Evolutionary conservation across 1,139 yeast genomes (phyloP).

Genomic region (Yamadazyma songkhlaensis): DNA sequence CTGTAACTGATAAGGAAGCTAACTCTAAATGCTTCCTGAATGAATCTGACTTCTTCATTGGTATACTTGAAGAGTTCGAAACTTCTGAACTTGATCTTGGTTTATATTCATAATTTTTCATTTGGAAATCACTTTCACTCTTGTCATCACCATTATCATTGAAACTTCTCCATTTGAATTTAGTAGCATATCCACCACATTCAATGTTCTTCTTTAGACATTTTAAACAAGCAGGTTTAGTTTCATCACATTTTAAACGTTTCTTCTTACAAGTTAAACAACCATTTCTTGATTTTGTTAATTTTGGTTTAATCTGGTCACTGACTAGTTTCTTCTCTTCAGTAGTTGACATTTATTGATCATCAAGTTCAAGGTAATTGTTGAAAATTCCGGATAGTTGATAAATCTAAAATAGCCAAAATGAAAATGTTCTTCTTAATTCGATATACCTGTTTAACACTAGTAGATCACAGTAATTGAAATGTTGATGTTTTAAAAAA

Average conservation of each 20-base stretch:
- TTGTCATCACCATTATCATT: slow-evolving; percentile 15
- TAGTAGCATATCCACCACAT: slow-evolving; percentile 57
- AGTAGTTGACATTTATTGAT: slow-evolving; percentile 3
- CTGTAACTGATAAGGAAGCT: slow-evolving; percentile 53
- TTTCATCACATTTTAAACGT: slow-evolving; percentile 45
- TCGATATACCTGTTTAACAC: no score
- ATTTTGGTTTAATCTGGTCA: slow-evolving; percentile 9
- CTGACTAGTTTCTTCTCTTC: slow-evolving; percentile 3
- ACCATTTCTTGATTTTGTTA: slow-evolving; percentile 25
- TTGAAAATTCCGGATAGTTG: no score
- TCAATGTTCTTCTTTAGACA: slow-evolving; percentile 28
- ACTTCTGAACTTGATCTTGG: neutral
- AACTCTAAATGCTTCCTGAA: slow-evolving; percentile 47
- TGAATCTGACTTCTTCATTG: slow-evolving; percentile 10
- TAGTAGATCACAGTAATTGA: no score
- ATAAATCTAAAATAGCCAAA: no score
- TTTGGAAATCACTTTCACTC: neutral
- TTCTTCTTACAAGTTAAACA: slow-evolving; percentile 31
- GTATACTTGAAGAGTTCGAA: neutral
- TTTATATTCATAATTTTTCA: neutral
- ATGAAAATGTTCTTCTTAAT: no score
- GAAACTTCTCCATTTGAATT: slow-evolving; percentile 63
- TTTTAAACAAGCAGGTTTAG: slow-evolving; percentile 38
- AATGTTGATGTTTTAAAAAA: neutral
- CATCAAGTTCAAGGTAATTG: neutral